These are phyloP conservation scores for Sequoia sempervirens DNA, from an alignment of 75 land plant species.

Conservation along the genomic window DNA sequence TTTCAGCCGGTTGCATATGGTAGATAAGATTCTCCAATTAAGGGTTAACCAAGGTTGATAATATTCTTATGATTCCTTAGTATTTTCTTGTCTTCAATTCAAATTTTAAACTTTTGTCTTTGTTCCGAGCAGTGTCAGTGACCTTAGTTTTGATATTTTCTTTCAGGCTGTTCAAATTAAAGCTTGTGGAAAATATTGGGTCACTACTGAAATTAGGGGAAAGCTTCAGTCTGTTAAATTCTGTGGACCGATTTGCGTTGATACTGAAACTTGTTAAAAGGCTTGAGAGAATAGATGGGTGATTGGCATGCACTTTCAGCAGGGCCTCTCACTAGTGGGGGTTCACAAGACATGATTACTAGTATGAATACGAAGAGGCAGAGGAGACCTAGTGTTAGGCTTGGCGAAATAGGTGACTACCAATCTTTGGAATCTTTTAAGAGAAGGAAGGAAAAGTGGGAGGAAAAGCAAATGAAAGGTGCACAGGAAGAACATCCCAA, in stretches of 20 bases:
- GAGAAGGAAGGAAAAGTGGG: background rate
- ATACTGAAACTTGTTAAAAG: background rate
- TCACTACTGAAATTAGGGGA: background rate
- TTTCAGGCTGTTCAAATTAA: background rate
- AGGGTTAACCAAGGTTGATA: background rate
- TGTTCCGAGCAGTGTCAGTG: background rate
- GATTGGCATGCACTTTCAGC: constrained; percentile 3
- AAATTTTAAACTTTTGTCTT: background rate
- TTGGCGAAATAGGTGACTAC: constrained; percentile 65
- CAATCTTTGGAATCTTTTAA: constrained; percentile 20
- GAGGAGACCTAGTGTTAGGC: constrained; percentile 73
- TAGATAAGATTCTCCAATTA: background rate
- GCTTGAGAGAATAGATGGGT: background rate
- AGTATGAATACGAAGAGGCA: constrained; percentile 43
- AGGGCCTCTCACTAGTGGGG: background rate
- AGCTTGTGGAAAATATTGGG: background rate
- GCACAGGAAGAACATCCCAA: background rate
- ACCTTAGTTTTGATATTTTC: background rate
- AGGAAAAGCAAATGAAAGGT: constrained; percentile 9
- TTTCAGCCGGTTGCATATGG: background rate
- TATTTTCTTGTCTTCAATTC: background rate
- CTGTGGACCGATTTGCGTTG: background rate
- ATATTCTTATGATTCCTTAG: too few species aligned
- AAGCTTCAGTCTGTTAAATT: background rate
- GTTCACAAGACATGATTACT: background rate